phyloP scores from a whole-genome alignment of 116 monocot species.

The Iris pallida region DNA sequence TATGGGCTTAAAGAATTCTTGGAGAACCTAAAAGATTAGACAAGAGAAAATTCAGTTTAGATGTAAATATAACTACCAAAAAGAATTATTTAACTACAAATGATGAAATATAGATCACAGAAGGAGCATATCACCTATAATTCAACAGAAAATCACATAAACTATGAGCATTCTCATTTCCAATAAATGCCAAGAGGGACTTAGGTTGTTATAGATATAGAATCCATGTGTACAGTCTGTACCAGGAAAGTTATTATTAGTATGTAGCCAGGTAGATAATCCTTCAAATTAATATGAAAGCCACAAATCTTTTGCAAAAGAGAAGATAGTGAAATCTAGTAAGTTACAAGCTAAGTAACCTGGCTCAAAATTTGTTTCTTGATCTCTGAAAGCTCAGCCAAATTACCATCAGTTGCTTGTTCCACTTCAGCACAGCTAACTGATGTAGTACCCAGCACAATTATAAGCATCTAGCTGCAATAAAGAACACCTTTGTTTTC shows the following conservation, averaged over 20 bases:
- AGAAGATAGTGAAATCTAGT: neutral
- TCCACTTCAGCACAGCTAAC: slow-evolving; percentile 51
- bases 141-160: slow-evolving; percentile 90
- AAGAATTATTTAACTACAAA: neutral
- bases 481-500: too few species aligned
- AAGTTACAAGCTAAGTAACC: slow-evolving; percentile 24
- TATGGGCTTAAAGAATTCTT: slow-evolving; percentile 29
- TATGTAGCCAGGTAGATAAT: neutral
- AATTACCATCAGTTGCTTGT: slow-evolving; percentile 68
- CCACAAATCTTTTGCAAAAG: neutral
- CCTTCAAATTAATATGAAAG: too few species aligned
- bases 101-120: neutral
- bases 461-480: too few species aligned
- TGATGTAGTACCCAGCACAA: too few species aligned
- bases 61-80: neutral
- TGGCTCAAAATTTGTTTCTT: slow-evolving; percentile 68
- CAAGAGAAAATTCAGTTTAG: neutral
- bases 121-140: slow-evolving; percentile 55
- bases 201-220: slow-evolving; percentile 53
- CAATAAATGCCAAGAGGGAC: slow-evolving; percentile 75
- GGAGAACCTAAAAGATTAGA: slow-evolving; percentile 44
- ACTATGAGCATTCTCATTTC: slow-evolving; percentile 63
- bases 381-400: slow-evolving; percentile 82
- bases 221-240: slow-evolving; percentile 65
- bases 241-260: slow-evolving; percentile 10